A percentile compares a stretch with the other conserved stretches of the same genome.
These are phyloP conservation scores for Mollisia scopiformis DNA, from an alignment of 2,329 filamentous ascomycete species.

Conservation along the genomic window DNA sequence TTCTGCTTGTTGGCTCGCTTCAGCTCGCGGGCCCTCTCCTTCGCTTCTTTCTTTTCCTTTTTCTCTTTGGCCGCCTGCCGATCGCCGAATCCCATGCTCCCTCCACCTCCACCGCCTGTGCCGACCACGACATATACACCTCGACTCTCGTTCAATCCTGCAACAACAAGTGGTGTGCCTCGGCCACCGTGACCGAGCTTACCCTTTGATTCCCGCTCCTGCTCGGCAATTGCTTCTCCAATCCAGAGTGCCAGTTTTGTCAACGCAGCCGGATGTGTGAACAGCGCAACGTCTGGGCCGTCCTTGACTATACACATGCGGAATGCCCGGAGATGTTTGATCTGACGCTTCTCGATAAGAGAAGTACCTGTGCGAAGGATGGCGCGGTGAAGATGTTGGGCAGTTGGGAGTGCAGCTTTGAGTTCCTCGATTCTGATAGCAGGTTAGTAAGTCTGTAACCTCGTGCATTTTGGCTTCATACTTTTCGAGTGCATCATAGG, in stretches of 20 bases:
- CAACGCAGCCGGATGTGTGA: slow-evolving; percentile 88
- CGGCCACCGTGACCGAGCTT: slow-evolving; percentile 69
- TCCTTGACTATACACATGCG: slow-evolving; percentile 96
- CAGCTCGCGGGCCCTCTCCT: slow-evolving; percentile 64
- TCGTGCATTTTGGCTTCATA: slow-evolving; percentile 40
- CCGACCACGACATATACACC: slow-evolving; percentile 93
- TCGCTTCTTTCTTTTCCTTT: slow-evolving; percentile 64
- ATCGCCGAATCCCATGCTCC: slow-evolving; percentile 68
- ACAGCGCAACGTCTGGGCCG: slow-evolving; percentile 86
- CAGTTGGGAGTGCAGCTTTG: slow-evolving; percentile 76
- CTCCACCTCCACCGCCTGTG: slow-evolving; percentile 78
- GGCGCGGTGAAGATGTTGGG: slow-evolving; percentile 86
- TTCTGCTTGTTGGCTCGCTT: slow-evolving; percentile 59
- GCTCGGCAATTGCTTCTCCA: slow-evolving; percentile 86
- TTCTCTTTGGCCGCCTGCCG: slow-evolving; percentile 67
- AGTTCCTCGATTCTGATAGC: slow-evolving; percentile 70
- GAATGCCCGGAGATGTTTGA: slow-evolving; percentile 89
- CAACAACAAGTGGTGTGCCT: slow-evolving; percentile 86
- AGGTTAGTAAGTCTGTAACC: slow-evolving; percentile 36
- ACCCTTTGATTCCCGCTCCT: slow-evolving; percentile 78
- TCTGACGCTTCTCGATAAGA: slow-evolving; percentile 90
- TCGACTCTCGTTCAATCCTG: slow-evolving; percentile 82
- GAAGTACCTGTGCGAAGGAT: slow-evolving; percentile 93
- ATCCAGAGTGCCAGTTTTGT: slow-evolving; percentile 96
- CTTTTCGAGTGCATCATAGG: slow-evolving; percentile 73